Conservation (phyloP, 2,329 filamentous ascomycete species). For the Colletotrichum higginsianum region DNA sequence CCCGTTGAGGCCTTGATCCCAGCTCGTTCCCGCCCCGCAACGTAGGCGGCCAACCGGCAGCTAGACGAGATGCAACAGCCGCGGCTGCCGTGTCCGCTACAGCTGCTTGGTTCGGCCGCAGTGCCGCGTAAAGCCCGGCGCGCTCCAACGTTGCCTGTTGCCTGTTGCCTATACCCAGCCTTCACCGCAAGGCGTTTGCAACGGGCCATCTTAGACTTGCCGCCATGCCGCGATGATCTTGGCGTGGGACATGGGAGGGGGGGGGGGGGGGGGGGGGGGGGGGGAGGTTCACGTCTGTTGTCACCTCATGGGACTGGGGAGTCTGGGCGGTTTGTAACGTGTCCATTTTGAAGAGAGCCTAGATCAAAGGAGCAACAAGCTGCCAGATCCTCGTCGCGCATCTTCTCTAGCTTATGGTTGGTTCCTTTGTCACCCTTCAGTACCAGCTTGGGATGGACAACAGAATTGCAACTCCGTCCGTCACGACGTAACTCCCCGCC, state of each 20-base stretch:
- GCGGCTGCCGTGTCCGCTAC: constrained; percentile 6
- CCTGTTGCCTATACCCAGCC: not conserved
- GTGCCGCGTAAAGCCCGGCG: not conserved
- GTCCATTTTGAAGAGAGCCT: not conserved
- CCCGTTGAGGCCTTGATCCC: constrained; percentile 18
- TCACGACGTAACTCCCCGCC: not conserved
- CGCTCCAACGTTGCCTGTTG: not conserved
- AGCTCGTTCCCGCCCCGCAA: constrained; percentile 28
- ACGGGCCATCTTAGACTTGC: constrained; percentile 32
- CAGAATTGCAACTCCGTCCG: not conserved
- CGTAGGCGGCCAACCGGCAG: not conserved
- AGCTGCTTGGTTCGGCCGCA: constrained; percentile 2
- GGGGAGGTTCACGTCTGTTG: not conserved
- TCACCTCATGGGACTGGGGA: constrained; percentile 5
- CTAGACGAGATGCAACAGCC: not conserved
- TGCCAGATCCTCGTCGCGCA: constrained; percentile 19
- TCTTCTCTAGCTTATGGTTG: not conserved
- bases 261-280: constrained; percentile 5
- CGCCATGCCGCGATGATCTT: constrained; percentile 28
- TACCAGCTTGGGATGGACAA: constrained; percentile 2
- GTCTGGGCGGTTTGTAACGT: not conserved
- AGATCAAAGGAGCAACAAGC: constrained; percentile 25
- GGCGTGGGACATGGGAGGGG: constrained; percentile 12
- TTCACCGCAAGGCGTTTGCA: constrained; percentile 6
- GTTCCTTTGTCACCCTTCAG: not conserved